A percentile compares a stretch with the other conserved stretches of the same genome.
These are phyloP conservation scores for Cercospora sojina DNA, from an alignment of 2,329 filamentous ascomycete species.

Conservation along the genomic window DNA sequence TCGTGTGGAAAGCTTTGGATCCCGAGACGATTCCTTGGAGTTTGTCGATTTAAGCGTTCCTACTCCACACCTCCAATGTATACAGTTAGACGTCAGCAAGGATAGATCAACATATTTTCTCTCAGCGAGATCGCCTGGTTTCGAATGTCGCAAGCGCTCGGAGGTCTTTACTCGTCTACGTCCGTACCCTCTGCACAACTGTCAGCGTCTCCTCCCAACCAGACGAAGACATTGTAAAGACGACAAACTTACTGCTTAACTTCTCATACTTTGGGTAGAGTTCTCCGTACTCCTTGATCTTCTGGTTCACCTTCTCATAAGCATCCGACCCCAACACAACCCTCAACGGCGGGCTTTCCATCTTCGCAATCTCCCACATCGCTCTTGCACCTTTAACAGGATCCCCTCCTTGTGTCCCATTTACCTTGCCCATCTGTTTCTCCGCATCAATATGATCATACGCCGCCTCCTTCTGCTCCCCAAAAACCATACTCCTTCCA, in stretches of 20 bases:
- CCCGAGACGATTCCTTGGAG: conserved; percentile 30
- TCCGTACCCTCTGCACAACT: conserved; percentile 5
- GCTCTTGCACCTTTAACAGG: conserved; percentile 48
- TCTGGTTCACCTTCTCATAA: conserved; percentile 49
- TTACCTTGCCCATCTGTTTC: conserved; percentile 42
- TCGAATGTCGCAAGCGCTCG: background rate
- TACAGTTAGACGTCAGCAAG: background rate
- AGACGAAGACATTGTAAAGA: no score
- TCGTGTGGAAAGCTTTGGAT: conserved; percentile 43
- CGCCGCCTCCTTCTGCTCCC: conserved; percentile 45
- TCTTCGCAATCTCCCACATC: conserved; percentile 56
- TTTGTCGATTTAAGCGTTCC: conserved; percentile 18
- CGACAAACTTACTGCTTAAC: conserved; percentile 9
- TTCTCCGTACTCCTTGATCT: conserved; percentile 52
- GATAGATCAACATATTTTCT: background rate
- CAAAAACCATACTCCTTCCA: conserved; percentile 49
- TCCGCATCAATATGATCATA: conserved; percentile 52
- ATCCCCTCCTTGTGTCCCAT: conserved; percentile 52
- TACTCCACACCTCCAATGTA: background rate
- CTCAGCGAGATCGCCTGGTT: background rate
- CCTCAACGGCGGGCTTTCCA: conserved; percentile 54
- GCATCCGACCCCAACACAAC: conserved; percentile 56
- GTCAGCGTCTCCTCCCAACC: no score
- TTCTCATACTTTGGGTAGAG: conserved; percentile 52
- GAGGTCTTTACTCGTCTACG: background rate